Conservation (phyloP, 2,329 filamentous ascomycete species). For the Penicillium sp. region DNA sequence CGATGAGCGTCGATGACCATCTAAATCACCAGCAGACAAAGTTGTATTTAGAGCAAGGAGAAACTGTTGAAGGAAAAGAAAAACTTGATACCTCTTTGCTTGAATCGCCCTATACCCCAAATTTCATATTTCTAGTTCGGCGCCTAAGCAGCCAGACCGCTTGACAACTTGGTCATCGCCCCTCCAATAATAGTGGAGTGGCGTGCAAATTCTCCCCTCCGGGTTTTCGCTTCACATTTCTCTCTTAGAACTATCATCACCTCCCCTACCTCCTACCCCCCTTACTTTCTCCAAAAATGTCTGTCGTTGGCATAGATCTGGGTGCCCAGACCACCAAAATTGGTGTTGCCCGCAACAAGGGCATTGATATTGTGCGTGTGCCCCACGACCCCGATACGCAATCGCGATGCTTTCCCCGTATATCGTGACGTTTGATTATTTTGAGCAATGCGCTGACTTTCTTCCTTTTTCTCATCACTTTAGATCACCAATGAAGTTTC, state of each 20-base stretch:
- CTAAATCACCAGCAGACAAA: slow-evolving; percentile 9
- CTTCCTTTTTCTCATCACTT: slow-evolving; percentile 13
- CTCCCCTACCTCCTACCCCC: slow-evolving; percentile 20
- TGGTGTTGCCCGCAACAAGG: slow-evolving; percentile 95
- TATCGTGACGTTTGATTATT: background rate
- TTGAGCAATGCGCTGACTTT: slow-evolving; percentile 15
- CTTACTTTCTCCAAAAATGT: slow-evolving; percentile 50
- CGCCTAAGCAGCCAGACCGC: slow-evolving; percentile 23
- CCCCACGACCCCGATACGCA: slow-evolving; percentile 20
- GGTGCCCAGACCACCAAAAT: slow-evolving; percentile 96
- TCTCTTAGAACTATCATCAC: slow-evolving; percentile 23
- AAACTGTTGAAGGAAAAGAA: background rate
- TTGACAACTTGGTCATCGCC: slow-evolving; percentile 28
- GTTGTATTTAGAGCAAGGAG: slow-evolving; percentile 15
- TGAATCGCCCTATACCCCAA: slow-evolving; percentile 4
- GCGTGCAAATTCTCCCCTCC: slow-evolving; percentile 43
- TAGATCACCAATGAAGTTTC: slow-evolving; percentile 99
- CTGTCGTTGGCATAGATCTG: slow-evolving; percentile 82
- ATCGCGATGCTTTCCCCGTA: background rate
- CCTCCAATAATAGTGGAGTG: slow-evolving; percentile 39
- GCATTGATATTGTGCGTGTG: slow-evolving; percentile 97
- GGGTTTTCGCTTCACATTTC: slow-evolving; percentile 23
- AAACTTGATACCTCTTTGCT: background rate
- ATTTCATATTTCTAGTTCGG: background rate
- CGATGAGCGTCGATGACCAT: slow-evolving; percentile 44